These are phyloP conservation scores for Microsporum ferrugineum DNA, from an alignment of 2,329 filamentous ascomycete genomes.

Conservation along the genomic window DNA sequence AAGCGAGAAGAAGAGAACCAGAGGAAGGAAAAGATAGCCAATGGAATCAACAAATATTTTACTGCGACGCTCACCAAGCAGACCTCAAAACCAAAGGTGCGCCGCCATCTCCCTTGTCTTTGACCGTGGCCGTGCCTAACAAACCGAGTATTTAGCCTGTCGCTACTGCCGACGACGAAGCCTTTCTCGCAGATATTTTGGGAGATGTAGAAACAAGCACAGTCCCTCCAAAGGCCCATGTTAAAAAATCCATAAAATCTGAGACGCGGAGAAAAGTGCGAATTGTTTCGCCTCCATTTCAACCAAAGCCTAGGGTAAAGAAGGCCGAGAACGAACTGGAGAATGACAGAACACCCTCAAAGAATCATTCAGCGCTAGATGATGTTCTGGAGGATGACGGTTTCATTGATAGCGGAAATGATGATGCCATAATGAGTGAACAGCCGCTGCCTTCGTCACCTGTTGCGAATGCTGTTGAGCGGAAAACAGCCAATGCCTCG, in stretches of 20 bases:
- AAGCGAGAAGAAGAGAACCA: constrained; percentile 79
- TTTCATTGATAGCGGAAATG: constrained; percentile 42
- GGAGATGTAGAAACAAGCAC: constrained; percentile 77
- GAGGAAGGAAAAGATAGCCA: constrained; percentile 75
- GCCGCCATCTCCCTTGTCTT: constrained; percentile 11
- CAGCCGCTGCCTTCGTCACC: constrained; percentile 82
- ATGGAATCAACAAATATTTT: constrained; percentile 91
- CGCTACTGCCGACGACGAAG: constrained; percentile 76
- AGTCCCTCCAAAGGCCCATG: constrained; percentile 43
- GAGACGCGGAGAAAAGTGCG: constrained; percentile 68
- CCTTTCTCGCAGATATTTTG: constrained; percentile 73
- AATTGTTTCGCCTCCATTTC: constrained; percentile 62
- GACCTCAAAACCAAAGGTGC: constrained; percentile 67
- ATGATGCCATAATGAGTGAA: constrained; percentile 72
- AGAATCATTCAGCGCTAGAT: constrained; percentile 8
- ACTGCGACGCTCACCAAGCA: constrained; percentile 56
- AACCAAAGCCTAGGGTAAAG: background rate
- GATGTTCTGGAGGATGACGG: constrained; percentile 38
- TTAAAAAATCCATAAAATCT: constrained; percentile 57
- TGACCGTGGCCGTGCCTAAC: background rate
- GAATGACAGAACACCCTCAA: constrained; percentile 25
- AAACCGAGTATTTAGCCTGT: background rate
- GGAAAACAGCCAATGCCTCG: constrained; percentile 48
- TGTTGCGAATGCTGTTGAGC: constrained; percentile 62
- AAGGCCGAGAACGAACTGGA: constrained; percentile 30